Conservation (phyloP, 768 basidiomycete species). For the Hemileccinum rubropunctum region DNA sequence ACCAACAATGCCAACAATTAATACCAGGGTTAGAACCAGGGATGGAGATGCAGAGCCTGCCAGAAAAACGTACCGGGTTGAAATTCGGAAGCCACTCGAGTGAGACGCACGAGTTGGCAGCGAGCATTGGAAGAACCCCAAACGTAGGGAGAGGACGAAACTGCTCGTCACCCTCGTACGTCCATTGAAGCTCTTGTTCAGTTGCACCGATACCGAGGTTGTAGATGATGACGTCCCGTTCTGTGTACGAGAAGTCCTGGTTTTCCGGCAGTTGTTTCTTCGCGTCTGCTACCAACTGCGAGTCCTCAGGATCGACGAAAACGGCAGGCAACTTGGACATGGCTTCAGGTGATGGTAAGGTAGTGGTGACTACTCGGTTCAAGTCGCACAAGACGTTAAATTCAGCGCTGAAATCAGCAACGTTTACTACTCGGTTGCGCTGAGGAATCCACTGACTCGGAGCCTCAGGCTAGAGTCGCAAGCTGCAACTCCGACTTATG, state of each 20-base stretch:
- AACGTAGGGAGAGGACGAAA: constrained; percentile 91
- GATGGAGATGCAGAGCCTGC: background rate
- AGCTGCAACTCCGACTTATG: no score
- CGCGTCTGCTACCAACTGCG: constrained; percentile 75
- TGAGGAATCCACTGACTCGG: no score
- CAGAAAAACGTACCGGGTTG: constrained; percentile 71
- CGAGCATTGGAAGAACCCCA: constrained; percentile 91
- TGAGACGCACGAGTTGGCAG: constrained; percentile 60
- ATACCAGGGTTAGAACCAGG: background rate
- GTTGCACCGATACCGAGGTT: constrained; percentile 95
- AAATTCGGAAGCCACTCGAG: constrained; percentile 93
- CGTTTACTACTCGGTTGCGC: no score
- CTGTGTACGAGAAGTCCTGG: constrained; percentile 70
- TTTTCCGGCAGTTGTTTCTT: constrained; percentile 60
- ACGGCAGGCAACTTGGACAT: constrained; percentile 45
- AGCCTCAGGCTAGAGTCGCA: no score
- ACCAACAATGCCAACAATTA: background rate
- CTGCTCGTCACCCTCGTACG: constrained; percentile 83
- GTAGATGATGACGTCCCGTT: constrained; percentile 91
- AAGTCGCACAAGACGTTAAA: background rate
- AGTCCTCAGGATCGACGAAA: constrained; percentile 78
- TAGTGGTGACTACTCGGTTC: background rate
- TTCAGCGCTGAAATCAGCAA: background rate
- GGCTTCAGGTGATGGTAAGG: background rate
- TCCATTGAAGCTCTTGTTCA: constrained; percentile 88